A percentile compares a stretch with the other conserved stretches of the same genome.
phyloP scores from a whole-genome alignment of 441 rosid species.

The Adansonia rubrostipa region DNA sequence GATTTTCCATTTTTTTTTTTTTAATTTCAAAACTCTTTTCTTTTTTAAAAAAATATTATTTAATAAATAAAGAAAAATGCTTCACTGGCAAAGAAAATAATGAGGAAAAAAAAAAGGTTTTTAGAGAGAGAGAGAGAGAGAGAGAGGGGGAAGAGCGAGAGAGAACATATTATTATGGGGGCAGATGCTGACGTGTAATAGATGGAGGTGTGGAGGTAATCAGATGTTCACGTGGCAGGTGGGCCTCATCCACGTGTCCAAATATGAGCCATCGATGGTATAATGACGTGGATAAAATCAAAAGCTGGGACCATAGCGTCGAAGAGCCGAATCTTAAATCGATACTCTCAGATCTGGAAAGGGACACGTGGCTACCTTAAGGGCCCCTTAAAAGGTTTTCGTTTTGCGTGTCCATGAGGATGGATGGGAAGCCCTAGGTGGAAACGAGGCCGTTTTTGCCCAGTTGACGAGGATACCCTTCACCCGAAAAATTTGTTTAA shows the following conservation, averaged over 20 bases:
- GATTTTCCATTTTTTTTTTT: not conserved
- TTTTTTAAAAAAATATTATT: not conserved
- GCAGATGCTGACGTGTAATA: slow-evolving; percentile 46
- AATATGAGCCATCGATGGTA: slow-evolving; percentile 16
- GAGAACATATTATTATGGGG: slow-evolving; percentile 48
- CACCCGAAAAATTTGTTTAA: too few relatives aligned
- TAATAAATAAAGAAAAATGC: slow-evolving; percentile 11
- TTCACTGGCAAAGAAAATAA: slow-evolving; percentile 21
- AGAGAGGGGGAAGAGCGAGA: slow-evolving; percentile 40
- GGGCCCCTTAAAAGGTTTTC: slow-evolving; percentile 20
- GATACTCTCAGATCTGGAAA: slow-evolving; percentile 31
- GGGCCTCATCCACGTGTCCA: slow-evolving; percentile 28
- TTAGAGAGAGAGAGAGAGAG: slow-evolving; percentile 9
- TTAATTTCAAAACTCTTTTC: not conserved
- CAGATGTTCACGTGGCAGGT: slow-evolving; percentile 28
- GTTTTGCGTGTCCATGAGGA: not conserved
- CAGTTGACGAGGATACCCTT: not conserved
- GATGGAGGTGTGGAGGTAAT: slow-evolving; percentile 36
- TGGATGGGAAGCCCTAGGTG: not conserved
- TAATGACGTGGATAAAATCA: slow-evolving; percentile 53
- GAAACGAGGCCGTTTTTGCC: not conserved
- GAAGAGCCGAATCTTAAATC: slow-evolving; percentile 29
- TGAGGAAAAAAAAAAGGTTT: not conserved
- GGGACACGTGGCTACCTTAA: slow-evolving; percentile 41
- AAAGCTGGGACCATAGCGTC: slow-evolving; percentile 42